A percentile compares a stretch with the other conserved stretches of the same genome.
phyloP scores from a whole-genome alignment of 2,329 filamentous ascomycete genomes.

The Ophiobolus disseminans region DNA sequence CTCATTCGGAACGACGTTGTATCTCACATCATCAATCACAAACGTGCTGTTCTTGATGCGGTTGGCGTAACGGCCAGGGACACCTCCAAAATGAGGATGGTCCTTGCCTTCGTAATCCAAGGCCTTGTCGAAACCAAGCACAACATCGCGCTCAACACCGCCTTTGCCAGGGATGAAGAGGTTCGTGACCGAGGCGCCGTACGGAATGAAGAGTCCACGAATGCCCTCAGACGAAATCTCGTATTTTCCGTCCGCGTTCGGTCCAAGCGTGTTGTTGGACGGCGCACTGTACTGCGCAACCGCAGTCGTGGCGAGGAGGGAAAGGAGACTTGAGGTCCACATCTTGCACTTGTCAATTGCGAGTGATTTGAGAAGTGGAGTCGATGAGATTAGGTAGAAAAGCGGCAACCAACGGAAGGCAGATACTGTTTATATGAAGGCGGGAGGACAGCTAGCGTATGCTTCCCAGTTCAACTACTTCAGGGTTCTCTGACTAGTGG shows the following conservation, averaged over 20 bases:
- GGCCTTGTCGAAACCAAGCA: conserved; percentile 79
- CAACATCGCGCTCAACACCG: conserved; percentile 72
- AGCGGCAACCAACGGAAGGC: conserved; percentile 11
- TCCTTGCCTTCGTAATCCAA: conserved; percentile 71
- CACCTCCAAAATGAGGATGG: conserved; percentile 75
- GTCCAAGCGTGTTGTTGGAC: conserved; percentile 32
- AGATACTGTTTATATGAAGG: conserved; percentile 21
- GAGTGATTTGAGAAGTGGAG: conserved; percentile 22
- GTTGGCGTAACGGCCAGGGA: conserved; percentile 81
- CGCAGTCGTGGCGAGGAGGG: conserved; percentile 35
- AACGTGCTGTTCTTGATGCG: conserved; percentile 81
- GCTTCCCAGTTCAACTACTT: conserved; percentile 21
- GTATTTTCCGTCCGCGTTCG: conserved; percentile 66
- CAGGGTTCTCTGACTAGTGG: conserved; percentile 18
- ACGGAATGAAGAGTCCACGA: conserved; percentile 73
- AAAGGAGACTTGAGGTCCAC: conserved; percentile 31
- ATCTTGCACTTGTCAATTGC: conserved; percentile 31
- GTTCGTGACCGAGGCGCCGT: conserved; percentile 76
- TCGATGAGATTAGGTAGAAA: conserved; percentile 22
- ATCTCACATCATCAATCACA: conserved; percentile 68
- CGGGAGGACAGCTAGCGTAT: conserved; percentile 19
- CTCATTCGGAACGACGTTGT: conserved; percentile 68
- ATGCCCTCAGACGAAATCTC: conserved; percentile 73
- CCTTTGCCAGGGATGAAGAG: conserved; percentile 73
- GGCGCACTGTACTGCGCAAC: conserved; percentile 34